Percentiles rank a stretch among this genome's conserved stretches.
phyloP scores from a whole-genome alignment of 163 green algal genomes.

The Scenedesmus sp. region DNA sequence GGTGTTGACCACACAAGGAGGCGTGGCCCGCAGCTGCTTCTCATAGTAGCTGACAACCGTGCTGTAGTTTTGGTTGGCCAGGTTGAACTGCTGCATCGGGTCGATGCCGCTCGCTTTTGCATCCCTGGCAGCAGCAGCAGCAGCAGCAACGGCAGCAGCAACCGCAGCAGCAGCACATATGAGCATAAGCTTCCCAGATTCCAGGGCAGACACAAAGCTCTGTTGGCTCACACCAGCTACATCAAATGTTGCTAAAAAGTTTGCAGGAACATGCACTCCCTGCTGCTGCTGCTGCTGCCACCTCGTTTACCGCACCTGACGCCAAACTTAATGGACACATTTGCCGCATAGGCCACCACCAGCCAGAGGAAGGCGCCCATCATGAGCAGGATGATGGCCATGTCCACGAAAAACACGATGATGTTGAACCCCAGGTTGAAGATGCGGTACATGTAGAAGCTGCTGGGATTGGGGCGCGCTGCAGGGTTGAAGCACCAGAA shows the following conservation, averaged over 20 bases:
- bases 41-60: slow-evolving; percentile 47
- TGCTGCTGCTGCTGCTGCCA: background rate
- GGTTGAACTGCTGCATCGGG: slow-evolving; percentile 11
- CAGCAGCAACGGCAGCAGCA: no score
- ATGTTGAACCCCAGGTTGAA: slow-evolving; percentile 59
- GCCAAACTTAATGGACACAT: slow-evolving; percentile 50
- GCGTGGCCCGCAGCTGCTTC: slow-evolving; percentile 25
- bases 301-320: slow-evolving; percentile 2
- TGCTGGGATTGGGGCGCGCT: slow-evolving; percentile 41
- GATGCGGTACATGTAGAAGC: slow-evolving; percentile 40
- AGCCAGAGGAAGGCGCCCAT: slow-evolving; percentile 55
- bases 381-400: slow-evolving; percentile 52
- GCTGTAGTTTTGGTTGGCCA: slow-evolving; percentile 39
- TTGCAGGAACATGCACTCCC: background rate
- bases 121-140: slow-evolving; percentile 8
- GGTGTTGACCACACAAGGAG: slow-evolving; percentile 39
- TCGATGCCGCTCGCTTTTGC: background rate
- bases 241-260: background rate
- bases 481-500: background rate
- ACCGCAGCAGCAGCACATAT: background rate
- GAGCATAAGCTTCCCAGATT: no score
- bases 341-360: slow-evolving; percentile 50
- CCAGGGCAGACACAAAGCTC: background rate
- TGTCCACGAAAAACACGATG: slow-evolving; percentile 52
- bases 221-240: no score